Evolutionary conservation across 73 alveolate genomes (phyloP).

Genomic region (Stentor coeruleus): DNA sequence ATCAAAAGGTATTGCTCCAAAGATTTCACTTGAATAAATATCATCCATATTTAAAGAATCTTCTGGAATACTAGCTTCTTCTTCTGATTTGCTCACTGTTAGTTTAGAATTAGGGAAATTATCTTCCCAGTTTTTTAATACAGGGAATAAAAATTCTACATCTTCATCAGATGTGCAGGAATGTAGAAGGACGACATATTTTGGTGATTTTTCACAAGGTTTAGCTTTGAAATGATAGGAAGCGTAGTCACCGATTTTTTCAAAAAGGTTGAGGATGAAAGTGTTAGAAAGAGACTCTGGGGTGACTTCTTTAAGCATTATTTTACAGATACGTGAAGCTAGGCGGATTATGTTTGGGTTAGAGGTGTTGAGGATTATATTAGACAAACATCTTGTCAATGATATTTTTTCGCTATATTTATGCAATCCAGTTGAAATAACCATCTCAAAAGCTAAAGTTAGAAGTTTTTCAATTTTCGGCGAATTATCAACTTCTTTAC

Average conservation of each 20-base stretch:
- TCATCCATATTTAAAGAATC: neutral
- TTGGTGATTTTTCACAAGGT: neutral
- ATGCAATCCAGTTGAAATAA: neutral
- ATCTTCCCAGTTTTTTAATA: constrained; percentile 54
- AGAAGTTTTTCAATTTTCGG: neutral
- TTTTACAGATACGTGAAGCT: constrained; percentile 6
- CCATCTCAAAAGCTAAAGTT: neutral
- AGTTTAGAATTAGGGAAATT: constrained; percentile 32
- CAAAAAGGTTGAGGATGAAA: neutral
- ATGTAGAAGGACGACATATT: constrained; percentile 44
- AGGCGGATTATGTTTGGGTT: neutral
- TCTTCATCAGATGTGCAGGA: constrained; percentile 47
- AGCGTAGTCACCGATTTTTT: neutral
- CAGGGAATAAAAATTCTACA: constrained; percentile 46
- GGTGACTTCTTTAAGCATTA: neutral
- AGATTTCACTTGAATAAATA: neutral
- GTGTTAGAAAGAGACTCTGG: neutral
- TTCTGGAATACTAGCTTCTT: constrained; percentile 7
- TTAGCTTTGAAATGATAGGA: neutral
- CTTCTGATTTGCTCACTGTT: constrained; percentile 29
- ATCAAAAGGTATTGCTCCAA: constrained; percentile 8
- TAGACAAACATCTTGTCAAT: neutral
- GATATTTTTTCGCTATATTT: neutral
- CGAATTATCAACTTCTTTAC: neutral
- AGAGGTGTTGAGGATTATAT: neutral